phyloP scores from a whole-genome alignment of 768 basidiomycete genomes.

The Boletus vinaceobasis region DNA sequence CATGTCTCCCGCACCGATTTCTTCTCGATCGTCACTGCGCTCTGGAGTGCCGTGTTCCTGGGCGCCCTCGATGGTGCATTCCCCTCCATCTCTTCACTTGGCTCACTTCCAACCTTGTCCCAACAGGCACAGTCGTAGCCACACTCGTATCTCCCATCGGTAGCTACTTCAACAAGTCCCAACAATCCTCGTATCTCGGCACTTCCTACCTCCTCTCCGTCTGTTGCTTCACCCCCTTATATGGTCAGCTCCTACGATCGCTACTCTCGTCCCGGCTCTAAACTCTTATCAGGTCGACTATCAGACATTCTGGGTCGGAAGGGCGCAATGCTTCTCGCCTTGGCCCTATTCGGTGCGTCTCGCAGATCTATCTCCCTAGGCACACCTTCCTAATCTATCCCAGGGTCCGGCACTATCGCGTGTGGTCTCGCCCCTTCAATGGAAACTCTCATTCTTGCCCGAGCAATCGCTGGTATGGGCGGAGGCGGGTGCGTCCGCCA shows the following conservation, averaged over 20 bases:
- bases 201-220: conserved; percentile 85
- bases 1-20: conserved; percentile 53
- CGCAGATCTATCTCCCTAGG: conserved; percentile 17
- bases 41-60: conserved; percentile 82
- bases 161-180: conserved; percentile 76
- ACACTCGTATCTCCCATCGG: conserved; percentile 84
- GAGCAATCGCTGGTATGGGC: conserved; percentile 88
- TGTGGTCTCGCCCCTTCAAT: conserved; percentile 89
- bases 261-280: conserved; percentile 3
- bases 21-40: conserved; percentile 67
- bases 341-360: conserved; percentile 73
- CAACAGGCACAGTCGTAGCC: conserved; percentile 74
- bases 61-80: conserved; percentile 78
- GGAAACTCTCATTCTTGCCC: conserved; percentile 73
- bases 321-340: conserved; percentile 80
- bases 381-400: conserved; percentile 15
- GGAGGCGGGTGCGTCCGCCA: conserved; percentile 72
- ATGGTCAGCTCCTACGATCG: conserved; percentile 49
- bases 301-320: conserved; percentile 84
- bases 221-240: conserved; percentile 88
- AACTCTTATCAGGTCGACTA: conserved; percentile 58
- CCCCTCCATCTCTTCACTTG: neutral
- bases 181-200: conserved; percentile 83
- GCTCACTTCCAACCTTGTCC: neutral
- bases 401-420: conserved; percentile 77